phyloP scores from a whole-genome alignment of 2,329 filamentous ascomycete genomes.

The Pseudonectria foliicola region DNA sequence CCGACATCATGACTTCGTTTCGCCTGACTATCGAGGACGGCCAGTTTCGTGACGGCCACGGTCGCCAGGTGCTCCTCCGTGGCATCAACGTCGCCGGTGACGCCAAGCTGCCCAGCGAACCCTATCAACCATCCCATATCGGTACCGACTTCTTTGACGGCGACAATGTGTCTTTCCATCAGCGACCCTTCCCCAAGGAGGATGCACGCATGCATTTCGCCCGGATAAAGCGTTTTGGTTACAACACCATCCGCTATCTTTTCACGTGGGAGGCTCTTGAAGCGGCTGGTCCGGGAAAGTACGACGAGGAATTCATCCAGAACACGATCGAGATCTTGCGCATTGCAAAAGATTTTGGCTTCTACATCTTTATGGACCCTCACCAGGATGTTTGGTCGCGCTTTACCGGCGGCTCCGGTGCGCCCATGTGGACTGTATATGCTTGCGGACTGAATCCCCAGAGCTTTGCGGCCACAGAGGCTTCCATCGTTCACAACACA shows the following conservation, averaged over 20 bases:
- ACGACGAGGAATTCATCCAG: constrained; percentile 89
- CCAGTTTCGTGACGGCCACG: constrained; percentile 72
- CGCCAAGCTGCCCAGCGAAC: constrained; percentile 78
- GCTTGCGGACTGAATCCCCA: constrained; percentile 85
- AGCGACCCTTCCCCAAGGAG: constrained; percentile 73
- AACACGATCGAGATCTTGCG: constrained; percentile 83
- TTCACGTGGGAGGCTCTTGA: constrained; percentile 99
- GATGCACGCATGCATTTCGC: constrained; percentile 84
- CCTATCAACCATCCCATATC: constrained; percentile 74
- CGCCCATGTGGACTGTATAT: constrained; percentile 96
- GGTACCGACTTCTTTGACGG: constrained; percentile 80
- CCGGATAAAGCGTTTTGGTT: constrained; percentile 79
- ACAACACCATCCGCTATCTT: constrained; percentile 92
- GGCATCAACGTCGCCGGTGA: constrained; percentile 93
- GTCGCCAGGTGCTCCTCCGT: constrained; percentile 79
- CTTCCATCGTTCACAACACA: constrained; percentile 90
- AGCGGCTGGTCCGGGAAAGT: constrained; percentile 79
- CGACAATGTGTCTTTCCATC: constrained; percentile 83
- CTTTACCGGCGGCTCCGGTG: constrained; percentile 88
- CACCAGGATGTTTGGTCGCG: constrained; percentile 99
- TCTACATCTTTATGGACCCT: constrained; percentile 97
- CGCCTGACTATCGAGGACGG: constrained; percentile 78
- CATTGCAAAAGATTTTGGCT: constrained; percentile 80
- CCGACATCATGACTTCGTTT: constrained; percentile 57
- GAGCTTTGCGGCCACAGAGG: constrained; percentile 78